Evolutionary conservation across 768 basidiomycete species (phyloP).

Genomic region (Lactifluus rugatus): DNA sequence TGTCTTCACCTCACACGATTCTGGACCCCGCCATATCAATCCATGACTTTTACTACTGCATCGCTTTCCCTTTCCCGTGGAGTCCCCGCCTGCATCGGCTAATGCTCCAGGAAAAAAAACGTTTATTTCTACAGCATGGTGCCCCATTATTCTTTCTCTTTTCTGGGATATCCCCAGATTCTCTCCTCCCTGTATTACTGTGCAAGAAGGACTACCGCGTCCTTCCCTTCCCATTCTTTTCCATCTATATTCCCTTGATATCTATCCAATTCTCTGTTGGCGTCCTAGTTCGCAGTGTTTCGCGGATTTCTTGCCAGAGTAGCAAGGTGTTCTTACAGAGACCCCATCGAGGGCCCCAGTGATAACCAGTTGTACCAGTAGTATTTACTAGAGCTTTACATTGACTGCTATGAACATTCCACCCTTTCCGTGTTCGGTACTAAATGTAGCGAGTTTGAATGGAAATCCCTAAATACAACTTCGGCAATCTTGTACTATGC

Average conservation of each 20-base stretch:
- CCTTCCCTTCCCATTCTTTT: conserved; percentile 13
- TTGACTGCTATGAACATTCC: conserved; percentile 16
- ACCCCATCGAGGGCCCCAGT: conserved; percentile 6
- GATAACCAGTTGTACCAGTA: conserved; percentile 19
- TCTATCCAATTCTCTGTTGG: conserved; percentile 14
- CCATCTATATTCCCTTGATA: conserved; percentile 17
- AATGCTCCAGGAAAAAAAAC: conserved; percentile 13
- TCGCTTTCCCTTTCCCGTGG: conserved; percentile 7
- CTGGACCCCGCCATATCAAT: conserved; percentile 4
- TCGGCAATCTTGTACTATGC: too few relatives aligned
- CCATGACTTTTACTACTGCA: conserved; percentile 12
- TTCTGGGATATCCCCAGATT: neutral
- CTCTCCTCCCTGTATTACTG: neutral
- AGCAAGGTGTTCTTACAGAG: conserved; percentile 19
- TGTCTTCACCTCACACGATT: conserved; percentile 1
- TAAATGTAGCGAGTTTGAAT: neutral
- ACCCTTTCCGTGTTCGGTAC: neutral
- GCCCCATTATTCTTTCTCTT: neutral
- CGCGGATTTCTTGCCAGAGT: conserved; percentile 21
- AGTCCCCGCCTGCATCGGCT: neutral
- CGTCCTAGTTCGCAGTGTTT: conserved; percentile 18
- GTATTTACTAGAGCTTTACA: conserved; percentile 19
- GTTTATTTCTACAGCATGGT: conserved; percentile 7
- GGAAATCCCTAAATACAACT: neutral
- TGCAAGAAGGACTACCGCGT: neutral